Conservation (phyloP, 2,329 filamentous ascomycete species). For the Mariannaea sp. region DNA sequence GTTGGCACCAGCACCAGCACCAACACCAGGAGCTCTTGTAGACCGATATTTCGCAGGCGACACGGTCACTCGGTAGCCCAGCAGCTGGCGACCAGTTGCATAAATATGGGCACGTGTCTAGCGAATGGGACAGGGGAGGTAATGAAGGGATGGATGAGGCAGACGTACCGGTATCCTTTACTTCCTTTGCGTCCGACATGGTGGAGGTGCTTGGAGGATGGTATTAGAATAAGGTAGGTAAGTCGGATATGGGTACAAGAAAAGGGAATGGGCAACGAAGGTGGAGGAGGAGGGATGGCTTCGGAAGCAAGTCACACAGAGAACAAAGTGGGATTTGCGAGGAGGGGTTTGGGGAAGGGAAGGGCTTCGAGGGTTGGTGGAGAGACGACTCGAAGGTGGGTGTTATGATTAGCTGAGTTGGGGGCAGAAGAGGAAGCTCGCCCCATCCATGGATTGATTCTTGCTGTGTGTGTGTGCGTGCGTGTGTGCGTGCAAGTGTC, state of each 20-base stretch:
- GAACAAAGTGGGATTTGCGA: constrained; percentile 30
- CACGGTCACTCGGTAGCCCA: too few species aligned
- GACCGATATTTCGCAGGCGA: constrained; percentile 11
- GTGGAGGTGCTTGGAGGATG: constrained; percentile 40
- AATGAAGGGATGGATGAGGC: background rate
- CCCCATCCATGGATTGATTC: constrained; percentile 16
- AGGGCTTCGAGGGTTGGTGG: constrained; percentile 33
- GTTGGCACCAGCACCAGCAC: too few species aligned
- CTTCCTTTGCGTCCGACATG: constrained; percentile 53
- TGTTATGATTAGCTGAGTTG: constrained; percentile 20
- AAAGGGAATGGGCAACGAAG: constrained; percentile 8
- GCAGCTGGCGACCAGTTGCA: constrained; percentile 1
- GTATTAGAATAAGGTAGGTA: background rate
- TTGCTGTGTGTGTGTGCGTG: constrained; percentile 28
- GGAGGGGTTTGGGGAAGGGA: constrained; percentile 33
- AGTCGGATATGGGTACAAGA: constrained; percentile 7
- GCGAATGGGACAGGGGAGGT: background rate
- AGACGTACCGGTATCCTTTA: constrained; percentile 46
- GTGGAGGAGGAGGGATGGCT: constrained; percentile 29
- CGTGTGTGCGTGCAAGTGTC: constrained; percentile 27
- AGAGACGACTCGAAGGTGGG: constrained; percentile 19
- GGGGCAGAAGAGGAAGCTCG: constrained; percentile 12
- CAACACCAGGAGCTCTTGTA: constrained; percentile 20
- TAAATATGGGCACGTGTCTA: constrained; percentile 5
- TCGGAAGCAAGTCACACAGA: constrained; percentile 32